phyloP scores from a whole-genome alignment of 768 basidiomycete genomes.

The Tephrocybe sp. region DNA sequence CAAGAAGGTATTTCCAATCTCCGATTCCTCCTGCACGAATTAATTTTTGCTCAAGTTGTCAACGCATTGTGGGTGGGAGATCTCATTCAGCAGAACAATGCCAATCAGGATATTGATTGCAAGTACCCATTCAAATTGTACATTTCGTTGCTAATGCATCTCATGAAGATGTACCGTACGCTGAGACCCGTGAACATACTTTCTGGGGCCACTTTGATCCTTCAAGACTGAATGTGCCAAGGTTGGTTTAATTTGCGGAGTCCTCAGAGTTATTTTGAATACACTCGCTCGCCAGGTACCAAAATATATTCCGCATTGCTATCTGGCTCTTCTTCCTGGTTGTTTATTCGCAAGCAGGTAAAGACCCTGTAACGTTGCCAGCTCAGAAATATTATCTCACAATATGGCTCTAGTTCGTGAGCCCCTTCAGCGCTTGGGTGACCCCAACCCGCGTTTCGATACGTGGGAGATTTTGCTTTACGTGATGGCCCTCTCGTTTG shows the following conservation, averaged over 20 bases:
- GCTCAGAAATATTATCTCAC: background rate
- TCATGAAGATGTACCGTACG: conserved; percentile 65
- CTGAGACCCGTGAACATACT: conserved; percentile 44
- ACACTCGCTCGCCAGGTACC: conserved; percentile 52
- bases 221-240: conserved; percentile 75
- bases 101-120: conserved; percentile 79
- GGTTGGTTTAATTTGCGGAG: conserved; percentile 31
- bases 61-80: conserved; percentile 81
- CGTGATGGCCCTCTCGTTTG: conserved; percentile 71
- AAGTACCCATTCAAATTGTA: conserved; percentile 17
- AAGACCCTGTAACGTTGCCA: conserved; percentile 13
- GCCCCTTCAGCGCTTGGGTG: conserved; percentile 69
- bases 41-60: conserved; percentile 52
- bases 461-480: conserved; percentile 82
- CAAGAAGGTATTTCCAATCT: conserved; percentile 58
- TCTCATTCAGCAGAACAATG: conserved; percentile 75
- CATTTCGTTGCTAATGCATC: background rate
- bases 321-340: conserved; percentile 79
- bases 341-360: conserved; percentile 83
- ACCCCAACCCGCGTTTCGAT: conserved; percentile 55
- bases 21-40: background rate
- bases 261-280: background rate
- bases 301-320: conserved; percentile 75
- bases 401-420: conserved; percentile 53
- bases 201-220: conserved; percentile 78